Evolutionary conservation across 345 rosid genomes (phyloP).

Genomic region (Eutrema heterophyllum): DNA sequence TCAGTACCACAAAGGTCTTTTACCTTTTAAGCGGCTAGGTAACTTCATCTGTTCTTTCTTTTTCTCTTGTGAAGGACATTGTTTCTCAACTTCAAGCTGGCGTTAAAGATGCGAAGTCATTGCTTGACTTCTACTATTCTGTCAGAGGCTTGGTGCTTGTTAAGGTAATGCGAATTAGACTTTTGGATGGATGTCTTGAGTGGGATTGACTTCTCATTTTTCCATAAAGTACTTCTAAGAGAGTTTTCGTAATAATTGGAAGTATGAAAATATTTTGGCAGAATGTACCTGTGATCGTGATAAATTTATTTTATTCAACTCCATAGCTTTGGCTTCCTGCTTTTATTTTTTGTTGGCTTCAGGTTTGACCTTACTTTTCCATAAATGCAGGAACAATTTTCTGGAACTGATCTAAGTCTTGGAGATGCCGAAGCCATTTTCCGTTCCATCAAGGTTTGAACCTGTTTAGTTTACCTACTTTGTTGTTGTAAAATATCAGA

Average conservation of each 20-base stretch:
- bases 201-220: neutral
- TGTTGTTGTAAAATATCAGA: neutral
- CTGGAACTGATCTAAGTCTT: constrained; percentile 56
- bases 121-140: constrained; percentile 77
- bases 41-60: neutral
- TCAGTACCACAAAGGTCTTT: neutral
- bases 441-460: constrained; percentile 79
- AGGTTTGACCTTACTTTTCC: constrained; percentile 3
- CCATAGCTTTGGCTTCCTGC: neutral
- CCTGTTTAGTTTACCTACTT: neutral
- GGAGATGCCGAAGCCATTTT: constrained; percentile 69
- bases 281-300: neutral
- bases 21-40: neutral
- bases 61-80: constrained; percentile 43
- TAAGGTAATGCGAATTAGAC: constrained; percentile 54
- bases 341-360: neutral
- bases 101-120: constrained; percentile 52
- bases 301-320: neutral
- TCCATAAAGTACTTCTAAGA: neutral
- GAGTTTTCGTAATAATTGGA: neutral
- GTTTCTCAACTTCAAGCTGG: constrained; percentile 62
- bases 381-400: constrained; percentile 54
- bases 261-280: neutral
- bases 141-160: constrained; percentile 63
- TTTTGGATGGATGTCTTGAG: neutral